Evolutionary conservation across 345 rosid species (phyloP).

Genomic region (Gossypioides kirkii): DNA sequence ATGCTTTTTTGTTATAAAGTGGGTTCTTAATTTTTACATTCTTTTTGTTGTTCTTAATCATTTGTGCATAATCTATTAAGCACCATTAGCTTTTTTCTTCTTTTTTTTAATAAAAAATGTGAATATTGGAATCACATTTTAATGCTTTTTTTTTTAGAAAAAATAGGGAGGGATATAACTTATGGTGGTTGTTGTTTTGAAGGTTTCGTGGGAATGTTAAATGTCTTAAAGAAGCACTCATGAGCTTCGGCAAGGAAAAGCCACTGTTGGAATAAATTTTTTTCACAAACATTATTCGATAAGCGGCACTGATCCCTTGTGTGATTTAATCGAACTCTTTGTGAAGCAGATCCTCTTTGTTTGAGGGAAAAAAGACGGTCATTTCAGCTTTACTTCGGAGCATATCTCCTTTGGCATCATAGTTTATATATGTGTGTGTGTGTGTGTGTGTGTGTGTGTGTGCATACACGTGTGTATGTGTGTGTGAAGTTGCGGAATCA

Average conservation of each 20-base stretch:
- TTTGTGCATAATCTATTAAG: neutral
- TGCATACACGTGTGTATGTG: no score
- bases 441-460: neutral
- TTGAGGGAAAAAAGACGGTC: constrained; percentile 12
- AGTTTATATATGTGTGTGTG: neutral
- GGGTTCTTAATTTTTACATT: neutral
- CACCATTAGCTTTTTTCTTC: neutral
- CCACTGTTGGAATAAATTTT: constrained; percentile 12
- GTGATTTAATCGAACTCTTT: neutral
- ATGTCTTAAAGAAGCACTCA: constrained; percentile 28
- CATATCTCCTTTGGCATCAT: constrained; percentile 51
- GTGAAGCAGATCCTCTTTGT: constrained; percentile 19
- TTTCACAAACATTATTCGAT: neutral
- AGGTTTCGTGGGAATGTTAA: constrained; percentile 38
- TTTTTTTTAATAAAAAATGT: neutral
- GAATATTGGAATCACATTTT: constrained; percentile 6
- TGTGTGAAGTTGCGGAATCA: constrained; percentile 19
- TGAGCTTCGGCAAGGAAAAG: constrained; percentile 9
- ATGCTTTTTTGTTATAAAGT: neutral
- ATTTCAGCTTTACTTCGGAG: constrained; percentile 24
- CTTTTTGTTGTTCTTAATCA: neutral
- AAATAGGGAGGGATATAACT: neutral
- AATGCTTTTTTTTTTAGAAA: neutral
- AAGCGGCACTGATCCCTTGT: constrained; percentile 5
- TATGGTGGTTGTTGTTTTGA: constrained; percentile 23